Conservation (phyloP, 495 filamentous ascomycete genomes). For the Amphirosellinia nigrospora region DNA sequence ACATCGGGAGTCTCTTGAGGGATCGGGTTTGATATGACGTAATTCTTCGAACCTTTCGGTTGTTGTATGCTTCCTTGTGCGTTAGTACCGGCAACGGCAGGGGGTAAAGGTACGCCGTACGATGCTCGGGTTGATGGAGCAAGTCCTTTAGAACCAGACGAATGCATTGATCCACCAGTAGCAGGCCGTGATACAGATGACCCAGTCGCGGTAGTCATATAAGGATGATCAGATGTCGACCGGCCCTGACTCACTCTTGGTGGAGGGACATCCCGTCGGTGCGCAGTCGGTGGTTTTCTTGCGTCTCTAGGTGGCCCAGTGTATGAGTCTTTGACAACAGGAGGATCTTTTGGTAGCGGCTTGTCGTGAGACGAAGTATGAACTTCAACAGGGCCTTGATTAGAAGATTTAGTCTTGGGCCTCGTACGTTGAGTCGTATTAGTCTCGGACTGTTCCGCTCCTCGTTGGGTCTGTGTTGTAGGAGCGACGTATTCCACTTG, state of each 20-base stretch:
- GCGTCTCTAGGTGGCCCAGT: slow-evolving; percentile 48
- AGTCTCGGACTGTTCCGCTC: slow-evolving; percentile 44
- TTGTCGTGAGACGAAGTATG: slow-evolving; percentile 55
- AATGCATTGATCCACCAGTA: slow-evolving; percentile 83
- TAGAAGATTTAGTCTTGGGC: slow-evolving; percentile 59
- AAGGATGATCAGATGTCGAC: slow-evolving; percentile 56
- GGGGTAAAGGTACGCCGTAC: slow-evolving; percentile 87
- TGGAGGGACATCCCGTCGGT: slow-evolving; percentile 53
- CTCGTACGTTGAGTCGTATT: slow-evolving; percentile 40
- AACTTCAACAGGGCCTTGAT: slow-evolving; percentile 55
- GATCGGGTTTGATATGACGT: slow-evolving; percentile 76
- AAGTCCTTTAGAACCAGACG: slow-evolving; percentile 55
- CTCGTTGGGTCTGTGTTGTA: slow-evolving; percentile 74
- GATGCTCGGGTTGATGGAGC: slow-evolving; percentile 73
- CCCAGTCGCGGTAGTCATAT: slow-evolving; percentile 46
- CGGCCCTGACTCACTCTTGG: slow-evolving; percentile 58
- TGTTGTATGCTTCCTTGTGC: slow-evolving; percentile 90
- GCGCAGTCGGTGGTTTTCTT: slow-evolving; percentile 53
- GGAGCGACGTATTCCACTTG: slow-evolving; percentile 98
- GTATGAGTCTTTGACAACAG: slow-evolving; percentile 49
- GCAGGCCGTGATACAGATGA: slow-evolving; percentile 67
- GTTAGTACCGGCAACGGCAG: slow-evolving; percentile 87
- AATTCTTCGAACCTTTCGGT: slow-evolving; percentile 73
- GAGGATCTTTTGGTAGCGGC: slow-evolving; percentile 58
- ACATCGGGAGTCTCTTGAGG: slow-evolving; percentile 58